Percentiles rank a stretch among this genome's conserved stretches.
Evolutionary conservation across 2,329 filamentous ascomycete genomes (phyloP).

Genomic region (Esteya vermicola): DNA sequence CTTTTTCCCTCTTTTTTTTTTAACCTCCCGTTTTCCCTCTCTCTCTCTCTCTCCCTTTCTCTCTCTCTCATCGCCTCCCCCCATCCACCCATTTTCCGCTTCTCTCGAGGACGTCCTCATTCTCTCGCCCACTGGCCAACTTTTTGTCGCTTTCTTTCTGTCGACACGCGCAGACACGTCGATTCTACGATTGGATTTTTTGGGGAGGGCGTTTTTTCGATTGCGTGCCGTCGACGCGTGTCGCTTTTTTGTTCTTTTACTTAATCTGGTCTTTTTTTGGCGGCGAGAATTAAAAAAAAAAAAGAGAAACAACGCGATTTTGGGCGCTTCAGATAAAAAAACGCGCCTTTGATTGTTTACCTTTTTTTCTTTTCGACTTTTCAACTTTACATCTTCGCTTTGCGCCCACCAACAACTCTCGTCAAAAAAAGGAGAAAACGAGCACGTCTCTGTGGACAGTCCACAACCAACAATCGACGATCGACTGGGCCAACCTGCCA

Average conservation of each 20-base stretch:
- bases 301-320: background rate
- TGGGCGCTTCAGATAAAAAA: background rate
- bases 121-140: background rate
- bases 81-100: too few species aligned
- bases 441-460: too few species aligned
- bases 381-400: background rate
- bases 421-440: too few species aligned
- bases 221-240: background rate
- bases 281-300: too few species aligned
- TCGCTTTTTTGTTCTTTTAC: background rate
- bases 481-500: too few species aligned
- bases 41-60: background rate
- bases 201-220: background rate
- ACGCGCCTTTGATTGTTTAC: conserved; percentile 5
- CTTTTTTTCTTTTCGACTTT: background rate
- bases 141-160: background rate
- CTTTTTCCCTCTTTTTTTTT: background rate
- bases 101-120: too few species aligned
- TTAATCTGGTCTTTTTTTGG: background rate
- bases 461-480: too few species aligned
- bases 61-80: too few species aligned
- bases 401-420: too few species aligned
- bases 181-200: too few species aligned
- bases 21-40: background rate
- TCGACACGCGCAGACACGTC: too few species aligned